Percentiles rank a stretch among this genome's conserved stretches.
Evolutionary conservation across 75 land plant species (phyloP).

Genomic region (Pseudotsuga menziesii): DNA sequence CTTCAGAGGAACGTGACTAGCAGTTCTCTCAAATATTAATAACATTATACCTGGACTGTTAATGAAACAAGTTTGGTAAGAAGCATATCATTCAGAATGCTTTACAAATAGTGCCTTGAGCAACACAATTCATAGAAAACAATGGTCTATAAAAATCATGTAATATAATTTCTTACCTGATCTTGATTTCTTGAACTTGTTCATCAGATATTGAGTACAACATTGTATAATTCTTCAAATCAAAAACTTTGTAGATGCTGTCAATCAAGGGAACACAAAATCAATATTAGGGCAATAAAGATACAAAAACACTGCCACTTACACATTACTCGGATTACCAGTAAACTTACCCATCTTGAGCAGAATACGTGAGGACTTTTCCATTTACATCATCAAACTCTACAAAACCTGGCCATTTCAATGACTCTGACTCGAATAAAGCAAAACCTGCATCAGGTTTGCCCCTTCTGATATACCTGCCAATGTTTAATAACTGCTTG

Average conservation of each 20-base stretch:
- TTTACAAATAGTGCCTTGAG: constrained; percentile 1
- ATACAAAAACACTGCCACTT: background rate
- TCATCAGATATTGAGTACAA: constrained; percentile 91
- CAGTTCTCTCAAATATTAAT: constrained; percentile 66
- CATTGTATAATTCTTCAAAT: constrained; percentile 75
- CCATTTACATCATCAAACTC: constrained; percentile 99
- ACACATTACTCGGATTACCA: background rate
- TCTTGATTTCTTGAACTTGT: constrained; percentile 88
- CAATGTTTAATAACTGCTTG: background rate
- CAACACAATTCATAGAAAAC: background rate
- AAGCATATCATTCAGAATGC: constrained; percentile 3
- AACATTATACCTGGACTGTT: constrained; percentile 98
- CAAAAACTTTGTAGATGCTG: constrained; percentile 54
- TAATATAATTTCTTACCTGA: constrained; percentile 50
- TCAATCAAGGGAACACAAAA: background rate
- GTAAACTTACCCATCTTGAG: constrained; percentile 77
- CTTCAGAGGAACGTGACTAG: constrained; percentile 84
- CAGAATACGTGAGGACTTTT: constrained; percentile 94
- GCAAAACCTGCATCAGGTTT: constrained; percentile 93
- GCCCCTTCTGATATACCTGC: constrained; percentile 81
- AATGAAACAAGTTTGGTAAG: background rate
- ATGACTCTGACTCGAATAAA: constrained; percentile 88
- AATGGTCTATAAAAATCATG: background rate
- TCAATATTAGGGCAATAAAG: background rate
- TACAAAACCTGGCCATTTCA: constrained; percentile 98